Conservation (phyloP, 257 asterid genomes). For the Ajuga chamaepitys region DNA sequence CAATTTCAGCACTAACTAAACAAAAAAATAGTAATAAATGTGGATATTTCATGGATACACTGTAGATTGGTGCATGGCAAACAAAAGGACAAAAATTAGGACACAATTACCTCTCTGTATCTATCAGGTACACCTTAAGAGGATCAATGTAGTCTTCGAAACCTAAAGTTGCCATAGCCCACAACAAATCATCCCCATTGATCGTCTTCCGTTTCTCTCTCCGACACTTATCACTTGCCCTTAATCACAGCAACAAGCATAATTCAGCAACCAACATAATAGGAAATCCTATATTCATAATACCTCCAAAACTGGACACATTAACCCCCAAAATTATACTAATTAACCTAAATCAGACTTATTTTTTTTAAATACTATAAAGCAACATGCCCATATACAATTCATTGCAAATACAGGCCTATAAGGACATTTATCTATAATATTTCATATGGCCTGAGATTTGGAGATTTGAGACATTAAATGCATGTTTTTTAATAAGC, state of each 20-base stretch:
- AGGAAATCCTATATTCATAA: background rate
- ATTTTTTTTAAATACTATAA: background rate
- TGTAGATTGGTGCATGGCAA: no score
- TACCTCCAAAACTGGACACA: background rate
- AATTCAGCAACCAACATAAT: no score
- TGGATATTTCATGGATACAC: no score
- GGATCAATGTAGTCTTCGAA: conserved; percentile 92
- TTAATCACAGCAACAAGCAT: conserved; percentile 25
- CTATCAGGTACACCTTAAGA: conserved; percentile 71
- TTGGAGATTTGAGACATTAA: no score
- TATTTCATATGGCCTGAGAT: no score
- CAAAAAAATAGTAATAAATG: no score
- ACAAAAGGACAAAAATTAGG: background rate
- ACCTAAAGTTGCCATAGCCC: conserved; percentile 94
- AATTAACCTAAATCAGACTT: conserved; percentile 1
- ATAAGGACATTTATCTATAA: no score
- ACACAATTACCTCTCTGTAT: conserved; percentile 67
- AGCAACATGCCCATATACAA: background rate
- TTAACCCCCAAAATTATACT: no score
- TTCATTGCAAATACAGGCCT: background rate
- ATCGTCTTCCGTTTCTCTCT: conserved; percentile 86
- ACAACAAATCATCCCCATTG: conserved; percentile 81
- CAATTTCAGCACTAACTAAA: no score
- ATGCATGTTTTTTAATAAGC: no score
- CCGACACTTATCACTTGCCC: conserved; percentile 96